These are phyloP conservation scores for Durusdinium trenchii DNA, from an alignment of 73 alveolate genomes.

Conservation along the genomic window DNA sequence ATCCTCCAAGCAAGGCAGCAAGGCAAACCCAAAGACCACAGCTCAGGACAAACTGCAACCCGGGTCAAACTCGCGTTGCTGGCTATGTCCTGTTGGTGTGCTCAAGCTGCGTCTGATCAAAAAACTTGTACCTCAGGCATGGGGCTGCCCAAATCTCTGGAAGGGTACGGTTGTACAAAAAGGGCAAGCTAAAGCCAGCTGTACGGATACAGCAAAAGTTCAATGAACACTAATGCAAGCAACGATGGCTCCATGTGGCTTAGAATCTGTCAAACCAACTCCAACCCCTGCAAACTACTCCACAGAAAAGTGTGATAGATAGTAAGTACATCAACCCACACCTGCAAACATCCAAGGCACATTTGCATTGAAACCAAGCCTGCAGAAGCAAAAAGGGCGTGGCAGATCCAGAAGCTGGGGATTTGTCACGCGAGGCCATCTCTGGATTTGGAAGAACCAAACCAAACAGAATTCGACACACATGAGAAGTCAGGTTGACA, in stretches of 20 bases:
- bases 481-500: too few species aligned
- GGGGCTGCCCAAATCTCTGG: too few species aligned
- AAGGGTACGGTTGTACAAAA: too few species aligned
- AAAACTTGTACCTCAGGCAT: conserved; percentile 90
- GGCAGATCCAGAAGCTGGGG: background rate
- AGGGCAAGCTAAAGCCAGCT: too few species aligned
- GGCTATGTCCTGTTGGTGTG: conserved; percentile 90
- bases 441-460: too few species aligned
- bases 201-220: too few species aligned
- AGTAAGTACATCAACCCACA: background rate
- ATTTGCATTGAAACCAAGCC: conserved; percentile 89
- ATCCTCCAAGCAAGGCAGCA: too few species aligned
- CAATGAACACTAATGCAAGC: too few species aligned
- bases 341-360: background rate
- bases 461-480: too few species aligned
- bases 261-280: background rate
- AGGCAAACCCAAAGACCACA: background rate
- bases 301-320: background rate
- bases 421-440: background rate
- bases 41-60: background rate
- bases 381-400: background rate
- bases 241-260: too few species aligned
- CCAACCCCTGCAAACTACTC: background rate
- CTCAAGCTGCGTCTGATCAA: conserved; percentile 79
- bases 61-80: background rate